Percentiles rank a stretch among this genome's conserved stretches.
Evolutionary conservation across 495 filamentous ascomycete species (phyloP).

Genomic region (Astrothelium macrocarpum): DNA sequence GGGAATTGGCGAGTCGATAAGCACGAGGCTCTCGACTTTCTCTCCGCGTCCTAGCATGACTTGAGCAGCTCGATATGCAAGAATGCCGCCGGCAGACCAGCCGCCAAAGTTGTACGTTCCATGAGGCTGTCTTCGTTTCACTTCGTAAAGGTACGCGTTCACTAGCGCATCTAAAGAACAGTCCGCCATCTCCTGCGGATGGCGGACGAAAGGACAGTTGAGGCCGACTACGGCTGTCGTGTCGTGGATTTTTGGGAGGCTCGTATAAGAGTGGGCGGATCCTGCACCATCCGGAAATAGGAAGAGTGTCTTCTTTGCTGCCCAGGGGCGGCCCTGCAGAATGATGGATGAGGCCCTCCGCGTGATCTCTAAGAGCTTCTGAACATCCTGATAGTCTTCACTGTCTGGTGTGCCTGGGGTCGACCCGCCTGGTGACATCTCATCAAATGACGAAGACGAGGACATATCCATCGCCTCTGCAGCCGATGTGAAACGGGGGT

Average conservation of each 20-base stretch:
- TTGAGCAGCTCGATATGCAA: constrained; percentile 14
- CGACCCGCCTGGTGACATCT: neutral
- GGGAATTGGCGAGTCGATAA: constrained; percentile 21
- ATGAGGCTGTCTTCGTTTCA: neutral
- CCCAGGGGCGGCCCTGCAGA: constrained; percentile 40
- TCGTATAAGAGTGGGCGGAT: constrained; percentile 35
- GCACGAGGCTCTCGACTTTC: constrained; percentile 19
- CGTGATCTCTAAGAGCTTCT: neutral
- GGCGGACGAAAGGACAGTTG: constrained; percentile 2
- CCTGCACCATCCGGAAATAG: constrained; percentile 44
- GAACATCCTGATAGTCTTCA: constrained; percentile 2
- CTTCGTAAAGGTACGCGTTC: neutral
- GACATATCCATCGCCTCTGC: constrained; percentile 15
- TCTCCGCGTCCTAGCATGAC: constrained; percentile 27
- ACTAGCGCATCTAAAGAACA: constrained; percentile 13
- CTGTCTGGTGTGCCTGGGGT: neutral
- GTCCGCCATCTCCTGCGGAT: constrained; percentile 33
- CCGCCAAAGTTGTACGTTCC: neutral
- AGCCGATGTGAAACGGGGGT: constrained; percentile 15
- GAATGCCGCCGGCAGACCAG: constrained; percentile 7
- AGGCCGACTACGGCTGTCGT: neutral
- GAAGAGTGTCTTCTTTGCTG: constrained; percentile 37
- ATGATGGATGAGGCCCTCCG: constrained; percentile 40
- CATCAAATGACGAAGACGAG: constrained; percentile 27
- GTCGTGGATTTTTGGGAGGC: neutral